Percentiles rank a stretch among this genome's conserved stretches.
Evolutionary conservation across 2,329 filamentous ascomycete species (phyloP).

Genomic region (Diaporthe batatas): DNA sequence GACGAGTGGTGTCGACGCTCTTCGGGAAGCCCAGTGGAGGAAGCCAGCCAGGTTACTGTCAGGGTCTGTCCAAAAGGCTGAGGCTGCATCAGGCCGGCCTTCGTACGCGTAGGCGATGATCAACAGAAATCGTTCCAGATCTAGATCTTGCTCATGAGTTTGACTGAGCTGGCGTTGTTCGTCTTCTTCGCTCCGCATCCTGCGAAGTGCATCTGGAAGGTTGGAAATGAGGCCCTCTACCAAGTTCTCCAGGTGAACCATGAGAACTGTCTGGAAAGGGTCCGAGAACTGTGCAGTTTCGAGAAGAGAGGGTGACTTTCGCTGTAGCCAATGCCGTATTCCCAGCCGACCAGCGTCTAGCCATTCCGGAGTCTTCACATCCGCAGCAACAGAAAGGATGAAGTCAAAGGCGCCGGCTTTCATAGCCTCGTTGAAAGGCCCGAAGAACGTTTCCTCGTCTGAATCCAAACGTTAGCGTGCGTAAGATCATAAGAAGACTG

Average conservation of each 20-base stretch:
- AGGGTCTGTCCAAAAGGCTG: constrained; percentile 91
- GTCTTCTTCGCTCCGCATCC: constrained; percentile 89
- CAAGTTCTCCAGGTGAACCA: constrained; percentile 87
- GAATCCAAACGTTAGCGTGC: not conserved
- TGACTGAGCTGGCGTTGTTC: constrained; percentile 81
- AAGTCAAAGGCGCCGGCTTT: constrained; percentile 95
- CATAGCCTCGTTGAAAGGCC: constrained; percentile 80
- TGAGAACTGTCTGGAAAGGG: constrained; percentile 79
- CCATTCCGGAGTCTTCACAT: constrained; percentile 85
- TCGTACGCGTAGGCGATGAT: constrained; percentile 95
- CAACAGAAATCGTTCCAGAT: constrained; percentile 90
- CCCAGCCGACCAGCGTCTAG: constrained; percentile 87
- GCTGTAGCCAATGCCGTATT: constrained; percentile 84
- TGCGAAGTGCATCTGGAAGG: constrained; percentile 90
- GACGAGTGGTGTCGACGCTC: constrained; percentile 95
- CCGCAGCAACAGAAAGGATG: constrained; percentile 85
- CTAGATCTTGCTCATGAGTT: constrained; percentile 75
- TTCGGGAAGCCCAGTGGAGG: constrained; percentile 94
- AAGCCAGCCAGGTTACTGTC: constrained; percentile 96
- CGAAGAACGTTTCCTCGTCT: constrained; percentile 79
- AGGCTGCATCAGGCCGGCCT: constrained; percentile 83
- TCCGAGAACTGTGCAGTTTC: constrained; percentile 75
- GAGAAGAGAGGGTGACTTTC: constrained; percentile 79
- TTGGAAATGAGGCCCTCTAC: constrained; percentile 95
- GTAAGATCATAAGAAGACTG: not conserved